Percentiles rank a stretch among this genome's conserved stretches.
phyloP scores from a whole-genome alignment of 2,329 filamentous ascomycete genomes.

The Fusarium sp. region DNA sequence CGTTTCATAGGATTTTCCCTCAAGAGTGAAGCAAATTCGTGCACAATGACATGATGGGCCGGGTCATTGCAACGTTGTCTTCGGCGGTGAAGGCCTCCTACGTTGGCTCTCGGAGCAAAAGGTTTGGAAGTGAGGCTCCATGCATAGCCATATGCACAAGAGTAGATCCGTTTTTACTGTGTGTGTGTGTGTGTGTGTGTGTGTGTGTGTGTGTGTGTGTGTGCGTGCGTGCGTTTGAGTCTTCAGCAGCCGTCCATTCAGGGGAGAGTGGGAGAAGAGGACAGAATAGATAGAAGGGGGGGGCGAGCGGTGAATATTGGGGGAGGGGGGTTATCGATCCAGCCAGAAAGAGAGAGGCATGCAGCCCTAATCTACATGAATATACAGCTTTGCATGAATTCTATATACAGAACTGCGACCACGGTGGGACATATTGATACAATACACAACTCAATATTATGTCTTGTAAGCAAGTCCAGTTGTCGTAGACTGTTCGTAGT shows the following conservation, averaged over 20 bases:
- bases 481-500: not conserved
- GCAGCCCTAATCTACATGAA: constrained; percentile 36
- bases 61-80: constrained; percentile 20
- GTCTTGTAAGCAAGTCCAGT: constrained; percentile 1
- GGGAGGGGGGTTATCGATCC: constrained; percentile 29
- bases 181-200: not conserved
- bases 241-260: constrained; percentile 4
- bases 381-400: constrained; percentile 10
- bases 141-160: constrained; percentile 16
- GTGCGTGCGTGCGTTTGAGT: constrained; percentile 4
- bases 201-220: not conserved
- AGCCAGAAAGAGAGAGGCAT: constrained; percentile 31
- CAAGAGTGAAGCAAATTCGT: not conserved
- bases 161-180: constrained; percentile 16
- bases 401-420: constrained; percentile 1
- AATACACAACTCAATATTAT: not conserved
- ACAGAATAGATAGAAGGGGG: not conserved
- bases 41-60: constrained; percentile 7
- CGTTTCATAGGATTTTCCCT: not conserved
- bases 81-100: constrained; percentile 33
- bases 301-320: constrained; percentile 34
- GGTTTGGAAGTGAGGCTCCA: constrained; percentile 33
- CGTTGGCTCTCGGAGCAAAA: constrained; percentile 16
- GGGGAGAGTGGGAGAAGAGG: constrained; percentile 18
- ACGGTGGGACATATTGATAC: not conserved